A percentile compares a stretch with the other conserved stretches of the same genome.
Evolutionary conservation across 2,329 filamentous ascomycete species (phyloP).

Genomic region (Drechslerella coelobrocha): DNA sequence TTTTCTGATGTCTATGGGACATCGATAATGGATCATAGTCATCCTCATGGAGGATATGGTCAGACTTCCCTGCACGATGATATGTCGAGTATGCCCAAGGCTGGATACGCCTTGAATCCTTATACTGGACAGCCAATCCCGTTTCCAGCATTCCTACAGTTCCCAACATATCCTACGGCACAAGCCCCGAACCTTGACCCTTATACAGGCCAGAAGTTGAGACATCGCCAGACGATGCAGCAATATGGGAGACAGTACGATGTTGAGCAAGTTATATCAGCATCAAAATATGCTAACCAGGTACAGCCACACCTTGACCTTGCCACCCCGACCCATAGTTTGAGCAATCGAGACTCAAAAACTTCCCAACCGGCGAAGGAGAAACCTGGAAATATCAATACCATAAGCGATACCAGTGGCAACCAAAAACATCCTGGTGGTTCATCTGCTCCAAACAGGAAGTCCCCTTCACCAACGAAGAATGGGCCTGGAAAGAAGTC

Average conservation of each 20-base stretch:
- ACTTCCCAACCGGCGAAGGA: constrained; percentile 20
- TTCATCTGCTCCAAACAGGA: constrained; percentile 18
- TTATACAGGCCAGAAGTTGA: constrained; percentile 32
- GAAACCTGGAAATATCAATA: constrained; percentile 15
- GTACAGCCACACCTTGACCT: constrained; percentile 40
- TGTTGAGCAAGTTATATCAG: constrained; percentile 27
- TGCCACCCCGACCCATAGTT: constrained; percentile 31
- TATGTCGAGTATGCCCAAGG: constrained; percentile 21
- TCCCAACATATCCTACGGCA: constrained; percentile 19
- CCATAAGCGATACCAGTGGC: constrained; percentile 4
- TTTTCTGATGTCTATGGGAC: constrained; percentile 28
- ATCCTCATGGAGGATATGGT: constrained; percentile 22
- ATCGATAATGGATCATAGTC: constrained; percentile 23
- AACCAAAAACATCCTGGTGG: constrained; percentile 23
- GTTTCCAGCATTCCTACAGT: constrained; percentile 25
- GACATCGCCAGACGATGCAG: constrained; percentile 36
- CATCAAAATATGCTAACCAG: constrained; percentile 30
- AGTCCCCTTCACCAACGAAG: constrained; percentile 28
- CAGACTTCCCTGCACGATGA: constrained; percentile 34
- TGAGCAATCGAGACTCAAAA: constrained; percentile 22
- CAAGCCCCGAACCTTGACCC: constrained; percentile 27
- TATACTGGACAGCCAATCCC: constrained; percentile 26
- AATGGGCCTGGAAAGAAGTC: constrained; percentile 35
- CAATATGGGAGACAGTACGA: constrained; percentile 39
- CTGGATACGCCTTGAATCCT: constrained; percentile 29